Conservation (phyloP, 345 rosid genomes). For the Euphorbia lathyris region DNA sequence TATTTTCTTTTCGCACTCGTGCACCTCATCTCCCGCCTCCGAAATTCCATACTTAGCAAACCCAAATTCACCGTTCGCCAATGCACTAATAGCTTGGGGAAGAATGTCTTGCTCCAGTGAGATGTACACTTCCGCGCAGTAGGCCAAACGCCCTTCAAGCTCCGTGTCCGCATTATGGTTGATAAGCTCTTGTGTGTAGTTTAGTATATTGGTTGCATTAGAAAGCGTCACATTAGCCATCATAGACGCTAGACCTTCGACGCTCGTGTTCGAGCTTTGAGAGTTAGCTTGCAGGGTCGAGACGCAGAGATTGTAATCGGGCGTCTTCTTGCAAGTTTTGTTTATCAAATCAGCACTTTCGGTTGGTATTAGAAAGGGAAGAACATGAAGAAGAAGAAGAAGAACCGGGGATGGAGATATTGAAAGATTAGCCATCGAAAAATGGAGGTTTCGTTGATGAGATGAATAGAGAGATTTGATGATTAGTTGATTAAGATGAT, state of each 20-base stretch:
- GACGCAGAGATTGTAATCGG: conserved; percentile 54
- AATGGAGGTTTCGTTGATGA: too few relatives aligned
- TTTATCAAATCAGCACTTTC: conserved; percentile 40
- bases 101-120: conserved; percentile 68
- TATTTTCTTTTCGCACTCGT: conserved; percentile 52
- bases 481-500: not conserved
- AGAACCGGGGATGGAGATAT: conserved; percentile 9
- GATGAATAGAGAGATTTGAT: too few relatives aligned
- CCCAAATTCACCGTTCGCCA: conserved; percentile 45
- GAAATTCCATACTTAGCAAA: conserved; percentile 60
- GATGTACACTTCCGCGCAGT: conserved; percentile 76
- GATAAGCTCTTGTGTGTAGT: conserved; percentile 41
- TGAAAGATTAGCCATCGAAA: conserved; percentile 22
- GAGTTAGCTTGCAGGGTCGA: conserved; percentile 36
- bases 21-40: conserved; percentile 52
- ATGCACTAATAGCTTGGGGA: conserved; percentile 75
- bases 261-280: conserved; percentile 30
- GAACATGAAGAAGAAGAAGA: conserved; percentile 12
- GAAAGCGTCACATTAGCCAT: conserved; percentile 43
- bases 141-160: conserved; percentile 54
- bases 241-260: conserved; percentile 41
- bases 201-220: conserved; percentile 52
- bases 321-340: conserved; percentile 64
- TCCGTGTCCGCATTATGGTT: conserved; percentile 41
- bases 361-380: conserved; percentile 9